phyloP scores from a whole-genome alignment of 1,284 basidiomycete genomes.

The Moniliella sp. region DNA sequence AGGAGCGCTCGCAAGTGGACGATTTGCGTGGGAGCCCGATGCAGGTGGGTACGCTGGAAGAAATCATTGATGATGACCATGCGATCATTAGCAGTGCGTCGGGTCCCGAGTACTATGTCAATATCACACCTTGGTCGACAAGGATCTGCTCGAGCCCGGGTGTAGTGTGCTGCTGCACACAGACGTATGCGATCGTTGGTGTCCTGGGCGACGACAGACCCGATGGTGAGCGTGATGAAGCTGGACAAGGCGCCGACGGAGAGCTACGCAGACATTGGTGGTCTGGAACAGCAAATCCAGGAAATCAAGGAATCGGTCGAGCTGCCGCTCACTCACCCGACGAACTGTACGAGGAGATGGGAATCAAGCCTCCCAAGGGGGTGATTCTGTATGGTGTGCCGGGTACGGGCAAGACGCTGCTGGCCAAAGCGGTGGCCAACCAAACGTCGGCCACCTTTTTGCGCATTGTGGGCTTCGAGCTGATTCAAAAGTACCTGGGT shows the following conservation, averaged over 20 bases:
- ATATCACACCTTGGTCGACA: slow-evolving; percentile 97
- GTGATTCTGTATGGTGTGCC: slow-evolving; percentile 97
- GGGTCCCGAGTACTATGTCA: slow-evolving; percentile 91
- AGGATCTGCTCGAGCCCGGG: slow-evolving; percentile 85
- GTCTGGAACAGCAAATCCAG: slow-evolving; percentile 84
- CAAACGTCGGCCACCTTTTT: slow-evolving; percentile 97
- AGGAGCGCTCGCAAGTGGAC: slow-evolving; percentile 80
- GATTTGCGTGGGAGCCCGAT: slow-evolving; percentile 85
- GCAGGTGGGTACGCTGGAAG: slow-evolving; percentile 88
- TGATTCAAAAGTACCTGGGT: slow-evolving; percentile 97
- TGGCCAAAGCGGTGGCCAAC: slow-evolving; percentile 95
- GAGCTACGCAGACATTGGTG: slow-evolving; percentile 95
- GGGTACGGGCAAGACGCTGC: slow-evolving; percentile 89
- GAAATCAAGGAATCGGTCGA: slow-evolving; percentile 99
- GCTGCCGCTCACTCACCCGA: slow-evolving; percentile 84
- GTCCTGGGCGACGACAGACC: slow-evolving; percentile 89
- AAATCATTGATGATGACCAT: slow-evolving; percentile 99
- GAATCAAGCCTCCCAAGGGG: slow-evolving; percentile 92
- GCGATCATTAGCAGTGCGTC: slow-evolving; percentile 86
- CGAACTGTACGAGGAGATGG: slow-evolving; percentile 99
- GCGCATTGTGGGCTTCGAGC: slow-evolving; percentile 86
- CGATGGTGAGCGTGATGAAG: slow-evolving; percentile 95
- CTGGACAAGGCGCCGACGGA: slow-evolving; percentile 84
- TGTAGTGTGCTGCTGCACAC: slow-evolving; percentile 89
- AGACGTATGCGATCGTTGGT: slow-evolving; percentile 81